Conservation (phyloP, 2,329 filamentous ascomycete species). For the Alternaria sp. region DNA sequence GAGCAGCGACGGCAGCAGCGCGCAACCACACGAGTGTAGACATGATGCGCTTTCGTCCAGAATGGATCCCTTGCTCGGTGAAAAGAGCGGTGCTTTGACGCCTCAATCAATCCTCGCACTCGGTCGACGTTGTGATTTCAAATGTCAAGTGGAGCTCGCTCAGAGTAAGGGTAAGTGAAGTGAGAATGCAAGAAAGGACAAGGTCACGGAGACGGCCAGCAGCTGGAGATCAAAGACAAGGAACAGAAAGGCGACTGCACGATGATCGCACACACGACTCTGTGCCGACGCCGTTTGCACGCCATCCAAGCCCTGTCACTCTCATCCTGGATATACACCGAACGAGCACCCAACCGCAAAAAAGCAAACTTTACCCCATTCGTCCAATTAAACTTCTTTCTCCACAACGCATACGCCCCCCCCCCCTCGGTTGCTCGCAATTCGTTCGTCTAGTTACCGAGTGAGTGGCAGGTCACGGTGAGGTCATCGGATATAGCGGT, state of each 20-base stretch:
- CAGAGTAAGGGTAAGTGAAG: conserved; percentile 12
- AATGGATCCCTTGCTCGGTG: conserved; percentile 14
- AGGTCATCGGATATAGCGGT: conserved; percentile 17
- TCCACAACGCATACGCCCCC: not conserved
- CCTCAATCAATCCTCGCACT: conserved; percentile 10
- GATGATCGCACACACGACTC: conserved; percentile 13
- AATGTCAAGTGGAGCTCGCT: conserved; percentile 5
- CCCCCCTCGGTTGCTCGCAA: not conserved
- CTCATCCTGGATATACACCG: conserved; percentile 5
- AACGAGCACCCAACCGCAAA: conserved; percentile 4
- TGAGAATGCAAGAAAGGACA: conserved; percentile 8
- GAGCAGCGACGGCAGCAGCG: conserved; percentile 25
- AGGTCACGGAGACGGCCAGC: not conserved
- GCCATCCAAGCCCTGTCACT: conserved; percentile 12
- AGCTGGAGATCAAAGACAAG: conserved; percentile 3
- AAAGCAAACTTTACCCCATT: conserved; percentile 7
- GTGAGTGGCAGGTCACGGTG: conserved; percentile 10
- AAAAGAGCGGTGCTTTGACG: conserved; percentile 1
- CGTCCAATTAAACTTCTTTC: conserved; percentile 9
- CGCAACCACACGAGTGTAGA: conserved; percentile 31
- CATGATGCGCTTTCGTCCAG: conserved; percentile 21
- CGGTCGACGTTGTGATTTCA: conserved; percentile 12
- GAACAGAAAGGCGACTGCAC: conserved; percentile 12
- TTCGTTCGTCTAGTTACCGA: conserved; percentile 2
- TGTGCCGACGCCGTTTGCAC: conserved; percentile 13